A percentile compares a stretch with the other conserved stretches of the same genome.
These are phyloP conservation scores for Phialophora expanda DNA, from an alignment of 2,329 filamentous ascomycete genomes.

Conservation along the genomic window DNA sequence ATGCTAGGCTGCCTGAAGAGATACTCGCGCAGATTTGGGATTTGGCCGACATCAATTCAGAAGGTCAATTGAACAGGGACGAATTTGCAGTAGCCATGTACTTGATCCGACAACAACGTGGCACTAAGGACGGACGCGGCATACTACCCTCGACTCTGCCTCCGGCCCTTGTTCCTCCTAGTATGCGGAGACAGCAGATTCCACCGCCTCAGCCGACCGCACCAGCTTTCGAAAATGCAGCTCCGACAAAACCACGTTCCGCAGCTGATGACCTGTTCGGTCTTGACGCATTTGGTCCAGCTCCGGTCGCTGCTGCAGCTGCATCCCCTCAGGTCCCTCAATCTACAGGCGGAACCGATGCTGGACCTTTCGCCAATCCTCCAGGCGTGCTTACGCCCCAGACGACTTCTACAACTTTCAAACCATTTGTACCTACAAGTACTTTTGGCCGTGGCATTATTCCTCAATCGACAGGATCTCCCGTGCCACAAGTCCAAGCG, in stretches of 20 bases:
- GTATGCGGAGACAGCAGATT: slow-evolving; percentile 67
- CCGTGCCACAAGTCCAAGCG: slow-evolving; percentile 48
- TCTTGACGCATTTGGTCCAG: slow-evolving; percentile 72
- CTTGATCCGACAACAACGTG: slow-evolving; percentile 87
- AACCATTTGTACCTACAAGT: slow-evolving; percentile 89
- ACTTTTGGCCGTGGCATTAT: slow-evolving; percentile 86
- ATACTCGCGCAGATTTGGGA: slow-evolving; percentile 95
- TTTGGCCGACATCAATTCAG: slow-evolving; percentile 88
- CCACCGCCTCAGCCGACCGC: slow-evolving; percentile 50
- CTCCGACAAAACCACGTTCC: slow-evolving; percentile 67
- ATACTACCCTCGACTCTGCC: slow-evolving; percentile 78
- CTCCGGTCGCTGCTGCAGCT: slow-evolving; percentile 50
- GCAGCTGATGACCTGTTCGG: slow-evolving; percentile 94
- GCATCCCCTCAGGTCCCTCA: slow-evolving; percentile 60
- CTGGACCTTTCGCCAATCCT: slow-evolving; percentile 60
- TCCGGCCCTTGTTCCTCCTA: slow-evolving; percentile 81
- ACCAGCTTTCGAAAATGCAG: slow-evolving; percentile 51
- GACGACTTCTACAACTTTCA: slow-evolving; percentile 65
- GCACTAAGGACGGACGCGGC: slow-evolving; percentile 65
- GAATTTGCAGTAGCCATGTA: slow-evolving; percentile 99
- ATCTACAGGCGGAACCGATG: slow-evolving; percentile 73
- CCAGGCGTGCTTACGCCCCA: slow-evolving; percentile 43
- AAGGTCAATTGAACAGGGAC: slow-evolving; percentile 81
- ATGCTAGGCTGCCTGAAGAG: slow-evolving; percentile 88
- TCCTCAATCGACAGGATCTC: slow-evolving; percentile 74